A percentile compares a stretch with the other conserved stretches of the same genome.
Conservation (phyloP, 768 basidiomycete genomes). For the Agrocybe pediades region DNA sequence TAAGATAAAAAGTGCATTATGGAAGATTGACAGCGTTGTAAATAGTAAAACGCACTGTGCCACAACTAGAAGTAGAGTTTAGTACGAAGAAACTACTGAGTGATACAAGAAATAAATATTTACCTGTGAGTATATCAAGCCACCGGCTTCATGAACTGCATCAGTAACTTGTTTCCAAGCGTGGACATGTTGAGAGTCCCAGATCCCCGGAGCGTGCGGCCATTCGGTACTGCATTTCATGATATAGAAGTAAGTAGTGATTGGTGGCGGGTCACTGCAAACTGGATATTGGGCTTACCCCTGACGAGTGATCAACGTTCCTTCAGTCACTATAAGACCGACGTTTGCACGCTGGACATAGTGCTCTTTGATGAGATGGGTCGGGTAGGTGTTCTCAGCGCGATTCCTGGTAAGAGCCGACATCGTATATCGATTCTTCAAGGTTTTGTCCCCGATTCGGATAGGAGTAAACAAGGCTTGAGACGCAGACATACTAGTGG, state of each 20-base stretch:
- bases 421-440: constrained; percentile 42
- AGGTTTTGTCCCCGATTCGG: constrained; percentile 34
- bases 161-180: constrained; percentile 40
- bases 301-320: constrained; percentile 31
- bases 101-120: not conserved
- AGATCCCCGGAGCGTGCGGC: constrained; percentile 39
- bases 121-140: constrained; percentile 38
- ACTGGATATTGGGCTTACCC: constrained; percentile 19
- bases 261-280: not conserved
- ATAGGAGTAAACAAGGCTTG: constrained; percentile 32
- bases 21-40: not conserved
- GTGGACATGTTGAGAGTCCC: constrained; percentile 33
- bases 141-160: constrained; percentile 40
- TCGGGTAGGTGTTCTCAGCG: constrained; percentile 37
- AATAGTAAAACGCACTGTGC: not conserved
- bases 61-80: not conserved
- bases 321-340: constrained; percentile 37
- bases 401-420: constrained; percentile 43
- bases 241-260: not conserved
- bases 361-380: constrained; percentile 38
- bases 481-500: not conserved
- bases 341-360: constrained; percentile 35
- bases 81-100: not conserved
- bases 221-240: constrained; percentile 34
- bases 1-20: constrained; percentile 6